These are phyloP conservation scores for Sanghuangporus weigelae DNA, from an alignment of 1,284 basidiomycete genomes.

Conservation along the genomic window DNA sequence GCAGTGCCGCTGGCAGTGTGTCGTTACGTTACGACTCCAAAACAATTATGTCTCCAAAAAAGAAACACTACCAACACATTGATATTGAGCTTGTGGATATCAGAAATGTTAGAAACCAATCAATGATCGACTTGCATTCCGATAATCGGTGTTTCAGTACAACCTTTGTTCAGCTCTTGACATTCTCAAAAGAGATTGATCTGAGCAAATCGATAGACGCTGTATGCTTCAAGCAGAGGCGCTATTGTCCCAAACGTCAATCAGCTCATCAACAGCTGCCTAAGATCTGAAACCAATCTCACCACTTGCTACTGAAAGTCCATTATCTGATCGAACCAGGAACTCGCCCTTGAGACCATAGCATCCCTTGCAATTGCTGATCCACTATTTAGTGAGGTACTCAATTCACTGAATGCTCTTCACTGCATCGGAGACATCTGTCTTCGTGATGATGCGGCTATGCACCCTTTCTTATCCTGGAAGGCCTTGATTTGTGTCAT, in stretches of 20 bases:
- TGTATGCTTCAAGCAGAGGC: not conserved
- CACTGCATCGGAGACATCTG: no score
- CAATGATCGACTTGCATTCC: no score
- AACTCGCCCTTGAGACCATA: not conserved
- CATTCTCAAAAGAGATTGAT: not conserved
- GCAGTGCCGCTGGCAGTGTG: no score
- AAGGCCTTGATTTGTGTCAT: not conserved
- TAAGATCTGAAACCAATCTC: not conserved
- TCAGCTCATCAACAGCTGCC: not conserved
- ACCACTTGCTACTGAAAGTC: not conserved
- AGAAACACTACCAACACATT: no score
- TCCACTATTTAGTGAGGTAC: not conserved
- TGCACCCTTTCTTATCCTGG: not conserved
- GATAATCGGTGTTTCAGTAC: no score
- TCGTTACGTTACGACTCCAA: no score
- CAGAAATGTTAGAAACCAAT: no score
- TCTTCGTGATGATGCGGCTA: not conserved
- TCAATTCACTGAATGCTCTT: not conserved
- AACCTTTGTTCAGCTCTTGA: no score
- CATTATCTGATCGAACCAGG: not conserved
- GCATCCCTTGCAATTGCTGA: not conserved
- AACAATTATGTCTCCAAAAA: no score
- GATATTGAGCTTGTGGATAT: no score
- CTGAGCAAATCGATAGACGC: not conserved
- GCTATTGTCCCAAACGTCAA: not conserved